These are phyloP conservation scores for Russula dissimulans DNA, from an alignment of 768 basidiomycete species.

Conservation along the genomic window DNA sequence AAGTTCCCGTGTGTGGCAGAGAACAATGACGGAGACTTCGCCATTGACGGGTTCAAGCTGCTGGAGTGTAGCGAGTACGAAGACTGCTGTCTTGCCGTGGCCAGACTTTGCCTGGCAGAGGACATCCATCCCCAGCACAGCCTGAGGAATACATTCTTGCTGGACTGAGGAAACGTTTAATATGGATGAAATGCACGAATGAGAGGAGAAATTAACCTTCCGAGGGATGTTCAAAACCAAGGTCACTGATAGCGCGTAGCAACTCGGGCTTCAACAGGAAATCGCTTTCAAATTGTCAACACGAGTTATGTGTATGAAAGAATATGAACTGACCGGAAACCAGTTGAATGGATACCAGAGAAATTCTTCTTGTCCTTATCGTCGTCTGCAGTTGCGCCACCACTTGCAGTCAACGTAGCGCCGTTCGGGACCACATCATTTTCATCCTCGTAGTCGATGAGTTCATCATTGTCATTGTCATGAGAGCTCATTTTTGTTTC, in stretches of 20 bases:
- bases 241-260: conserved; percentile 92
- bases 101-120: conserved; percentile 99
- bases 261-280: conserved; percentile 97
- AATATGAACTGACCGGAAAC: conserved; percentile 67
- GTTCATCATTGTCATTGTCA: conserved; percentile 87
- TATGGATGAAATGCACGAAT: neutral
- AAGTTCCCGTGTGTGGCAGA: conserved; percentile 98
- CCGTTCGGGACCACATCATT: conserved; percentile 66
- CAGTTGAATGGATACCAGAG: conserved; percentile 99
- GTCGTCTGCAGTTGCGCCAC: conserved; percentile 38
- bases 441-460: conserved; percentile 93
- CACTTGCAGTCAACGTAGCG: conserved; percentile 36
- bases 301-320: neutral
- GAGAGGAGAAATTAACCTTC: conserved; percentile 56
- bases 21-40: conserved; percentile 94
- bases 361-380: conserved; percentile 96
- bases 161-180: conserved; percentile 53
- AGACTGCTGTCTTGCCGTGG: conserved; percentile 97
- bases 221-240: conserved; percentile 99
- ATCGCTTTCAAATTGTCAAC: conserved; percentile 47
- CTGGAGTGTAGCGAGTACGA: conserved; percentile 95
- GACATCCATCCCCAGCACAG: conserved; percentile 98
- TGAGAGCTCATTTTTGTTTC: conserved; percentile 53
- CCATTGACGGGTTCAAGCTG: conserved; percentile 98
- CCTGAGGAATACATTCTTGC: conserved; percentile 99